phyloP scores from a whole-genome alignment of 495 filamentous ascomycete species.

The Penicillium bialowiezense region DNA sequence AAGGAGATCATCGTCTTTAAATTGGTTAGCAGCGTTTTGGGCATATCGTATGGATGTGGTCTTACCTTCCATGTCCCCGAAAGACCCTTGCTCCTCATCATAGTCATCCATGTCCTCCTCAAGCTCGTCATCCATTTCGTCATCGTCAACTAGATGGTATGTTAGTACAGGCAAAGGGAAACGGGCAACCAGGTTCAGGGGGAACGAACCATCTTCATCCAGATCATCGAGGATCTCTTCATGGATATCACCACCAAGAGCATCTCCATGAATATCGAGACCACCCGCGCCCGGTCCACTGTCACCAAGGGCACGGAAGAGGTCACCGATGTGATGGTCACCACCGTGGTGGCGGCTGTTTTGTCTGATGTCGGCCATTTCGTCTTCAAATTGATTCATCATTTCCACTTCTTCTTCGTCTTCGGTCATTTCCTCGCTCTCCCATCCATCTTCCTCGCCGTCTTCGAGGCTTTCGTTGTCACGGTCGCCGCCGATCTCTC shows the following conservation, averaged over 20 bases:
- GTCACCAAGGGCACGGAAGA: slow-evolving; percentile 44
- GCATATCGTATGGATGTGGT: not conserved
- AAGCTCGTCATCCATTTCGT: slow-evolving; percentile 52
- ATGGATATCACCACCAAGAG: slow-evolving; percentile 38
- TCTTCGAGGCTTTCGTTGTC: slow-evolving; percentile 61
- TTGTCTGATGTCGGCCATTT: slow-evolving; percentile 62
- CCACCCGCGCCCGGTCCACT: slow-evolving; percentile 34
- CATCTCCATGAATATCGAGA: slow-evolving; percentile 35
- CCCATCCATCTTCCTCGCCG: slow-evolving; percentile 58
- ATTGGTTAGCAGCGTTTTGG: slow-evolving; percentile 7
- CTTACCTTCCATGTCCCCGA: slow-evolving; percentile 44
- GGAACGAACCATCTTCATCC: slow-evolving; percentile 64
- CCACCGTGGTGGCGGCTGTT: slow-evolving; percentile 60
- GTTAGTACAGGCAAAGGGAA: not conserved
- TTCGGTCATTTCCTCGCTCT: slow-evolving; percentile 55
- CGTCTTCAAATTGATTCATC: slow-evolving; percentile 48
- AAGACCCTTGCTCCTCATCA: slow-evolving; percentile 45
- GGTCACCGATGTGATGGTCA: slow-evolving; percentile 45
- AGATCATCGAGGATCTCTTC: slow-evolving; percentile 62
- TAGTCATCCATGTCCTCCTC: slow-evolving; percentile 51
- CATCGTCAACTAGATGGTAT: slow-evolving; percentile 28
- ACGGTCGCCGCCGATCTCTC: slow-evolving; percentile 59
- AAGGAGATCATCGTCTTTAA: slow-evolving; percentile 47
- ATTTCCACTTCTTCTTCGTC: slow-evolving; percentile 55
- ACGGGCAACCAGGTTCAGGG: not conserved